Conservation (phyloP, 164 flowering plant species). For the Macadamia integrifolia region DNA sequence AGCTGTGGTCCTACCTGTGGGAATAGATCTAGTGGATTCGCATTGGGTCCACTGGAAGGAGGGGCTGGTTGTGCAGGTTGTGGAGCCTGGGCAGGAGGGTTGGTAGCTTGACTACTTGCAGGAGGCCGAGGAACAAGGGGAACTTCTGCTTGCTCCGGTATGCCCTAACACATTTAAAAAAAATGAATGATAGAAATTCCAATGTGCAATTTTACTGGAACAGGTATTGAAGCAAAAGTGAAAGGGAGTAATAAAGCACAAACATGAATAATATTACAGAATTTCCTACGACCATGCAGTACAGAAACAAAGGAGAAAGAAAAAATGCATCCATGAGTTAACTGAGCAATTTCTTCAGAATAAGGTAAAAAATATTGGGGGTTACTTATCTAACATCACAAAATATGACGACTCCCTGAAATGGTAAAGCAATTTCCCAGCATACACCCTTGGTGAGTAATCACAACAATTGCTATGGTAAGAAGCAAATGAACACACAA, state of each 20-base stretch:
- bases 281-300: neutral
- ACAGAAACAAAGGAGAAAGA: no score
- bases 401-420: no score
- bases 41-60: constrained; percentile 84
- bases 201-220: no score
- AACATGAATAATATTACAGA: neutral
- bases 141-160: constrained; percentile 80
- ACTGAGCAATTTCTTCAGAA: no score
- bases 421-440: no score
- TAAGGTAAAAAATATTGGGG: no score
- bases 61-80: constrained; percentile 55
- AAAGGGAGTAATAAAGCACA: neutral
- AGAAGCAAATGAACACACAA: no score
- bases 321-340: no score
- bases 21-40: constrained; percentile 84
- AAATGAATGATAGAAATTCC: neutral
- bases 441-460: no score
- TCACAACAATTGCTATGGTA: no score
- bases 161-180: constrained; percentile 45
- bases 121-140: constrained; percentile 55
- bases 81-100: constrained; percentile 42
- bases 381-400: no score
- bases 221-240: neutral
- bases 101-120: constrained; percentile 36
- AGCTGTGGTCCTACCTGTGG: constrained; percentile 61